Base-by-base conservation (phyloP, 1,139 yeast genomes). In the Yamadazyma friedrichii region DNA sequence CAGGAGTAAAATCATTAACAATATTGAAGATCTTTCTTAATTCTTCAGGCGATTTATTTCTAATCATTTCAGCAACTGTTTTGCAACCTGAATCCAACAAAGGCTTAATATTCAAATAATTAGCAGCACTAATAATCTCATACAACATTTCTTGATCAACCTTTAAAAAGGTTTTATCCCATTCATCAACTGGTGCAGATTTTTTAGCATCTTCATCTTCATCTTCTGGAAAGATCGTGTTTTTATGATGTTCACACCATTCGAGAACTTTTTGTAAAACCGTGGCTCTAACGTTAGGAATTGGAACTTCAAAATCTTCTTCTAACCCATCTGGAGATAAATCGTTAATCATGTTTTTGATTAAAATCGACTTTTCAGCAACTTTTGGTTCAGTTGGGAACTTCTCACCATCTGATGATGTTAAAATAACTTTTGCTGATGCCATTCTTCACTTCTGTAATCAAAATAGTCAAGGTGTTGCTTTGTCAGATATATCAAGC, bases 121-220 rank as follows among this genome's bases (percentile, higher is more conserved):
- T 94, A 36, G 98, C 97, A 13, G 98, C 96, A 46, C 88, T 73
- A 50, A 94, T 89, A 63, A 94, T 93, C 62, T 93, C 98, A 59
- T 93, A 94, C 50, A 94, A 79, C 97, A 94, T 89, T 61, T 94
- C 98, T 65, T 94, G 98, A 65, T 94, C 98, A 33, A 94, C 98
- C 54, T 88, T 88, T 59, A 94, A 78, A 64, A 93, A 94, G 62
- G 86, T 88, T 64, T 88, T 88, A 67, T 94, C 98, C 98, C 98
- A 94, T 46, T 91, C 95, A 50, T 87, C 93, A 42, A 93, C 84
- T 1, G 93, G 93, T 4, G 88, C 88, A 5, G 88, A 76, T 54
- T 86, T 88, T 56, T 88, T 87, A 20, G 89, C 80, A 57, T 84
- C 93, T 49, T 85, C 94, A 46, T 82, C 86, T 45, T 84, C 91